Conservation (phyloP, 169 alveolate genomes). For the Ichthyophthirius multifiliis region DNA sequence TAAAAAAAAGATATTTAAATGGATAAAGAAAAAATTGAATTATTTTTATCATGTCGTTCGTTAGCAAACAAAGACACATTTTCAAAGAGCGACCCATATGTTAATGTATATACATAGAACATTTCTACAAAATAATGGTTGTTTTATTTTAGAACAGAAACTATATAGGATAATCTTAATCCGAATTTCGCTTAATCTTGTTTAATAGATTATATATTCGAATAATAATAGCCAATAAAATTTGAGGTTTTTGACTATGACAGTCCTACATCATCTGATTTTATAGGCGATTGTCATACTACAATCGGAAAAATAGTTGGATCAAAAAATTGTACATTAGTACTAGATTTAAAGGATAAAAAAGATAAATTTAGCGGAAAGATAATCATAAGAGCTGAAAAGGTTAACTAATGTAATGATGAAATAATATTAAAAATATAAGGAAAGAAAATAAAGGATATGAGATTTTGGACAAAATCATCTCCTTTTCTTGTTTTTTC, state of each 20-base stretch:
- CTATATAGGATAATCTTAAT: conserved; percentile 52
- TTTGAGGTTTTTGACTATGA: conserved; percentile 52
- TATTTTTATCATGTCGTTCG: conserved; percentile 25
- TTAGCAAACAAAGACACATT: conserved; percentile 29
- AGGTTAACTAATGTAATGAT: conserved; percentile 9
- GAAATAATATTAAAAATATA: not conserved
- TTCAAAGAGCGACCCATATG: conserved; percentile 48
- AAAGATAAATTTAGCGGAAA: conserved; percentile 24
- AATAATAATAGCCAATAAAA: conserved; percentile 31
- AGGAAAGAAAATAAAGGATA: not conserved
- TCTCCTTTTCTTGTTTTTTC: conserved; percentile 29
- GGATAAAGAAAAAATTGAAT: conserved; percentile 40
- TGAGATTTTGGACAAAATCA: conserved; percentile 19
- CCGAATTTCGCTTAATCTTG: conserved; percentile 50
- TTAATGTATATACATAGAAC: not conserved
- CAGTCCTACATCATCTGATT: conserved; percentile 30
- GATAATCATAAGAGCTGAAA: conserved; percentile 29
- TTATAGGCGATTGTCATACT: conserved; percentile 11
- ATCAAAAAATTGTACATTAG: conserved; percentile 19
- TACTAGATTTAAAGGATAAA: conserved; percentile 7
- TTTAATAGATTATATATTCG: conserved; percentile 51
- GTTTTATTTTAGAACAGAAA: conserved; percentile 50
- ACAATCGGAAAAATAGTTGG: conserved; percentile 31
- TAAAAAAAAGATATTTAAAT: not conserved
- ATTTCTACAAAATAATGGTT: not conserved